Percentiles rank a stretch among this genome's conserved stretches.
phyloP scores from a whole-genome alignment of 2,329 filamentous ascomycete species.

The Fusarium newnesense region DNA sequence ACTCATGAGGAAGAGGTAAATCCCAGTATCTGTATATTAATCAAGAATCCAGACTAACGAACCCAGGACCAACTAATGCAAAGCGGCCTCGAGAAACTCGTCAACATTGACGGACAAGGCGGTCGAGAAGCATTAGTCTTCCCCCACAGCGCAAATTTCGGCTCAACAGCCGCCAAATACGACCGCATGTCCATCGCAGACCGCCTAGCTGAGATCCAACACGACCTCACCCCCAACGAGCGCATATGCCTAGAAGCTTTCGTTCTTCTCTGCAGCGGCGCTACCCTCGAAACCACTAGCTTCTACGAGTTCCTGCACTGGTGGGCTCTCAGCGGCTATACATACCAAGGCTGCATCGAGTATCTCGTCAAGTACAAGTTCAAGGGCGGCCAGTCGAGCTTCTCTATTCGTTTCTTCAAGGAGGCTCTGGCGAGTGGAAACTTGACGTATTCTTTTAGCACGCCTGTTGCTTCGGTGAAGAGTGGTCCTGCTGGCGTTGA shows the following conservation, averaged over 20 bases:
- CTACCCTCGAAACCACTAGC: constrained; percentile 53
- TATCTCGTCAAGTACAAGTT: constrained; percentile 56
- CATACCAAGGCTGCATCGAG: constrained; percentile 52
- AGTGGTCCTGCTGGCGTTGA: constrained; percentile 45
- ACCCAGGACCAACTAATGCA: constrained; percentile 44
- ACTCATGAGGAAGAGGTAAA: constrained; percentile 55
- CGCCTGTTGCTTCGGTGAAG: constrained; percentile 48
- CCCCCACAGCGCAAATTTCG: constrained; percentile 51
- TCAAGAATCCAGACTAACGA: rapidly evolving
- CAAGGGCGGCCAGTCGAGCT: constrained; percentile 55
- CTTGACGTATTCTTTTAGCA: constrained; percentile 55
- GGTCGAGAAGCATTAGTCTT: constrained; percentile 53
- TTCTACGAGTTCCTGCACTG: constrained; percentile 61
- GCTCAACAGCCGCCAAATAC: constrained; percentile 48
- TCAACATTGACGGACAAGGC: constrained; percentile 56
- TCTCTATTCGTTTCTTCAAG: constrained; percentile 57
- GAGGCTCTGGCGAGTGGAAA: constrained; percentile 54
- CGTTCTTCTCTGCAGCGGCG: constrained; percentile 55
- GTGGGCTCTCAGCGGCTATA: constrained; percentile 57
- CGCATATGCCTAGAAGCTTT: constrained; percentile 53
- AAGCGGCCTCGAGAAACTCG: constrained; percentile 53
- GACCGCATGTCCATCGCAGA: constrained; percentile 55
- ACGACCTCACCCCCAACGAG: constrained; percentile 54
- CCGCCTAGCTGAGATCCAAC: constrained; percentile 53
- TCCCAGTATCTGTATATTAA: rapidly evolving